Evolutionary conservation across 2,329 filamentous ascomycete species (phyloP).

Genomic region (Zymoseptoria crescenta): DNA sequence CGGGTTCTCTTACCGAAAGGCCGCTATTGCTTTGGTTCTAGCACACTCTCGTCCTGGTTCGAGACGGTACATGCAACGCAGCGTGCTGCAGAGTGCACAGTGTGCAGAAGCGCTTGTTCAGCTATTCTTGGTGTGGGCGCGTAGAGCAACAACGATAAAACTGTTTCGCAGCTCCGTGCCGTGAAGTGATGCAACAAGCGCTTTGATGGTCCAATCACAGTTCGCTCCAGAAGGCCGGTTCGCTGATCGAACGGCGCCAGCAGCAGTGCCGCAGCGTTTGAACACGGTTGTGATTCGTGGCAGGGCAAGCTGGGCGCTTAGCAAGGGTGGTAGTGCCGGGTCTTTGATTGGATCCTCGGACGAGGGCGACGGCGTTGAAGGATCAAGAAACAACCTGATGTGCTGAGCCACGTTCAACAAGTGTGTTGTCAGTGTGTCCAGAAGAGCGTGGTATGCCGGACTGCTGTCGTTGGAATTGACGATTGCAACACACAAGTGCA

Average conservation of each 20-base stretch:
- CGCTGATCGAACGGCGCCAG: conserved; percentile 8
- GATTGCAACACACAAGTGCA: neutral
- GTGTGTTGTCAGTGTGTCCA: conserved; percentile 2
- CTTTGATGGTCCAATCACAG: conserved; percentile 11
- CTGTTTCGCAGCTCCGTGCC: conserved; percentile 7
- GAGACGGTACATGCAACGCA: conserved; percentile 19
- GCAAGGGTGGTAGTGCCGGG: neutral
- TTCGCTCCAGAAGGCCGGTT: conserved; percentile 7
- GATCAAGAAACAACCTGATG: neutral
- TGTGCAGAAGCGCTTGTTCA: conserved; percentile 11
- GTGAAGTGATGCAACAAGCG: conserved; percentile 12
- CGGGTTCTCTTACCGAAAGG: conserved; percentile 19
- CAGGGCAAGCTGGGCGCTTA: conserved; percentile 12
- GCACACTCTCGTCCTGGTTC: conserved; percentile 14
- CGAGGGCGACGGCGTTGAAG: conserved; percentile 6
- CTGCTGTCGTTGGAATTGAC: neutral
- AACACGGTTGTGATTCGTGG: conserved; percentile 11
- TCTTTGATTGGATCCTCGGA: conserved; percentile 3
- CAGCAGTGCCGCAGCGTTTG: conserved; percentile 4
- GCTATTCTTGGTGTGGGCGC: conserved; percentile 25
- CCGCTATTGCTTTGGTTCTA: conserved; percentile 16
- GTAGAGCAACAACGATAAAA: conserved; percentile 14
- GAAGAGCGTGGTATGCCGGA: neutral
- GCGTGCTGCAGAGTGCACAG: conserved; percentile 8
- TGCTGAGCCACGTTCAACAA: neutral